These are phyloP conservation scores for Colletotrichum navitas DNA, from an alignment of 2,329 filamentous ascomycete species.

Conservation along the genomic window DNA sequence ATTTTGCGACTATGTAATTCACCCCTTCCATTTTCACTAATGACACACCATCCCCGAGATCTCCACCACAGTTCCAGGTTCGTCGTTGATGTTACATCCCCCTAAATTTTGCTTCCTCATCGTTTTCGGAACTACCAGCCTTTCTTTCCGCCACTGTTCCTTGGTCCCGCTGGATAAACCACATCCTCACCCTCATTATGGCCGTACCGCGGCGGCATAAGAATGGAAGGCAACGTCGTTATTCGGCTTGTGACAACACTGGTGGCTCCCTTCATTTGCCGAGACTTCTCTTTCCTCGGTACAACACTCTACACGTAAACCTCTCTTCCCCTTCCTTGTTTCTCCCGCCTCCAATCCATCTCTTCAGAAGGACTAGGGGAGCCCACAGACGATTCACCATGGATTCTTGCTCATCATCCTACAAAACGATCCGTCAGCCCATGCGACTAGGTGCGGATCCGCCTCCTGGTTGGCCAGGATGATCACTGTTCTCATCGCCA, in stretches of 20 bases:
- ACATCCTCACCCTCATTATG: background rate
- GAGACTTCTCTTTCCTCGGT: slow-evolving; percentile 11
- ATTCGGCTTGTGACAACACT: background rate
- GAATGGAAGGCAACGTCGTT: background rate
- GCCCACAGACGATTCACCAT: slow-evolving; percentile 28
- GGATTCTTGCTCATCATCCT: slow-evolving; percentile 23
- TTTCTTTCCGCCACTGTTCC: slow-evolving; percentile 22
- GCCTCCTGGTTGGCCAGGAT: slow-evolving; percentile 5
- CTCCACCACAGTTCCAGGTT: slow-evolving; percentile 41
- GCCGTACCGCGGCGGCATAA: background rate
- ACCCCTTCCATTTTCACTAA: slow-evolving; percentile 3
- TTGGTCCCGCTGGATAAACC: background rate
- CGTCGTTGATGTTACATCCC: slow-evolving; percentile 42
- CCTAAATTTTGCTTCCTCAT: slow-evolving; percentile 35
- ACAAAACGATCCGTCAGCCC: slow-evolving; percentile 27
- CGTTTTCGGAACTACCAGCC: slow-evolving; percentile 30
- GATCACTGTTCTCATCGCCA: background rate
- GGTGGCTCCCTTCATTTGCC: slow-evolving; percentile 8
- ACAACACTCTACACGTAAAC: background rate
- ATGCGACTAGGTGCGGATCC: slow-evolving; percentile 16
- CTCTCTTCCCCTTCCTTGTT: background rate
- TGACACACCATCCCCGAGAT: slow-evolving; percentile 7
- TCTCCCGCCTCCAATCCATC: slow-evolving; percentile 21
- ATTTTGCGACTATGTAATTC: background rate
- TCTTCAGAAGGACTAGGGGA: background rate